Conservation (phyloP, 805 yeast genomes). For the Blastobotrys robertii region DNA sequence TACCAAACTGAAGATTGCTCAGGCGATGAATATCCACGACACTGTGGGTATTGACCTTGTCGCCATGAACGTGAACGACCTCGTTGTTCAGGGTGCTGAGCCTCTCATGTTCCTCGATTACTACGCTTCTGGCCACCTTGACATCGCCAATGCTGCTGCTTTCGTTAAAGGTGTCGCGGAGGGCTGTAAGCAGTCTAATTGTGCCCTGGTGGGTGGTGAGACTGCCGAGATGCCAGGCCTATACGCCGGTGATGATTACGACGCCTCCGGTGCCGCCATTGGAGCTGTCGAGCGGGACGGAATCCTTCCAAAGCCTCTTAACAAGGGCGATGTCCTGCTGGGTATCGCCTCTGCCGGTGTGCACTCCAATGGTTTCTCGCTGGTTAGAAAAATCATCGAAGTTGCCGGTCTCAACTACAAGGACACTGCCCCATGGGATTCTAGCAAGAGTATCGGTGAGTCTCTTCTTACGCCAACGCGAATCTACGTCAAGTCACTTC, state of each 20-base stretch:
- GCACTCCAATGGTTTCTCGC: constrained; percentile 94
- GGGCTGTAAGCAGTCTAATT: constrained; percentile 90
- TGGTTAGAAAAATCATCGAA: constrained; percentile 86
- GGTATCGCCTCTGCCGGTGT: constrained; percentile 89
- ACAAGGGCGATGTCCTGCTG: constrained; percentile 67
- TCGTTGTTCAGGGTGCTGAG: constrained; percentile 98
- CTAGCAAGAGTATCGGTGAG: constrained; percentile 66
- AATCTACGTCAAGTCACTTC: constrained; percentile 85
- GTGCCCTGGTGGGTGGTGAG: constrained; percentile 98
- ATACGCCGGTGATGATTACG: constrained; percentile 92
- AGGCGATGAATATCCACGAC: constrained; percentile 74
- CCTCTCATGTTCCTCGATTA: constrained; percentile 92
- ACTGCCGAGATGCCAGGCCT: constrained; percentile 99
- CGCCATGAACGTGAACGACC: constrained; percentile 97
- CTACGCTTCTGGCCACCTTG: constrained; percentile 90
- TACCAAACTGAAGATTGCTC: constrained; percentile 91
- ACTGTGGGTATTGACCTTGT: constrained; percentile 99
- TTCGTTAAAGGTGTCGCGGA: constrained; percentile 94
- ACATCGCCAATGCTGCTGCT: constrained; percentile 70
- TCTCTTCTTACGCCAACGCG: constrained; percentile 83
- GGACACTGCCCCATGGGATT: constrained; percentile 79
- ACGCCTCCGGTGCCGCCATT: constrained; percentile 96
- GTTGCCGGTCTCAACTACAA: constrained; percentile 60
- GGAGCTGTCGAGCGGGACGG: constrained; percentile 81
- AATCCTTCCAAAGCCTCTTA: constrained; percentile 72